These are phyloP conservation scores for Aspergillus flavus DNA, from an alignment of 2,329 filamentous ascomycete species.

Conservation along the genomic window DNA sequence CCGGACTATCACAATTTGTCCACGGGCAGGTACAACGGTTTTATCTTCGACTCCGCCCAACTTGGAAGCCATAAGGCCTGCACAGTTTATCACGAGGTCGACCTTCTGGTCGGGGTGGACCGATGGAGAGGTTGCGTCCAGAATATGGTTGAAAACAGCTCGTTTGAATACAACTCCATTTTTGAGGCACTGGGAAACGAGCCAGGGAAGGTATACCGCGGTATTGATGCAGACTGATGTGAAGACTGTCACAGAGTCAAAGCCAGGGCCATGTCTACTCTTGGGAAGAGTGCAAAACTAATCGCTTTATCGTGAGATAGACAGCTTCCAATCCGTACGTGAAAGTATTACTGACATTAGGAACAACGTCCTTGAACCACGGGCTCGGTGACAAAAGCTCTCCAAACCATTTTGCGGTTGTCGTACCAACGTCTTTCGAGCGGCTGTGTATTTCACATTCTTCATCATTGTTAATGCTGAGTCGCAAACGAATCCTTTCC, in stretches of 20 bases:
- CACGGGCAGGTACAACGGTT: constrained; percentile 72
- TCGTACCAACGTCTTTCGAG: constrained; percentile 61
- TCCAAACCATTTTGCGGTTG: constrained; percentile 61
- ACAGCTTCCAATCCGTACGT: not conserved
- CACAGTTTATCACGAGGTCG: constrained; percentile 78
- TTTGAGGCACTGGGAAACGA: constrained; percentile 73
- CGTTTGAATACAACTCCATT: constrained; percentile 69
- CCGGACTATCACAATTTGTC: constrained; percentile 78
- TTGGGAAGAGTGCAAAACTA: constrained; percentile 63
- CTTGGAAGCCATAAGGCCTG: constrained; percentile 70
- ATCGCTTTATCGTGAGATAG: not conserved
- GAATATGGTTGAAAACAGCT: constrained; percentile 64
- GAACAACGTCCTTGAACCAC: constrained; percentile 71
- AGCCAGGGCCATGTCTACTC: constrained; percentile 61
- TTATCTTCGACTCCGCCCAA: constrained; percentile 80
- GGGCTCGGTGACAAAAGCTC: constrained; percentile 66
- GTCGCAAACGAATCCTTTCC: no score
- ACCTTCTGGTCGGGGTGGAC: constrained; percentile 58
- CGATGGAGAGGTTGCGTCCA: constrained; percentile 60
- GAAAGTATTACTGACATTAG: constrained; percentile 53
- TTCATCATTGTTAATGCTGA: constrained; percentile 22
- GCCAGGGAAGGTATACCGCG: constrained; percentile 79
- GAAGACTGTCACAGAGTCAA: constrained; percentile 72
- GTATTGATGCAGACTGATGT: constrained; percentile 88
- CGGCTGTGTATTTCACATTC: constrained; percentile 55